These are phyloP conservation scores for Allium cepa DNA, from an alignment of 106 monocot species.

Conservation along the genomic window DNA sequence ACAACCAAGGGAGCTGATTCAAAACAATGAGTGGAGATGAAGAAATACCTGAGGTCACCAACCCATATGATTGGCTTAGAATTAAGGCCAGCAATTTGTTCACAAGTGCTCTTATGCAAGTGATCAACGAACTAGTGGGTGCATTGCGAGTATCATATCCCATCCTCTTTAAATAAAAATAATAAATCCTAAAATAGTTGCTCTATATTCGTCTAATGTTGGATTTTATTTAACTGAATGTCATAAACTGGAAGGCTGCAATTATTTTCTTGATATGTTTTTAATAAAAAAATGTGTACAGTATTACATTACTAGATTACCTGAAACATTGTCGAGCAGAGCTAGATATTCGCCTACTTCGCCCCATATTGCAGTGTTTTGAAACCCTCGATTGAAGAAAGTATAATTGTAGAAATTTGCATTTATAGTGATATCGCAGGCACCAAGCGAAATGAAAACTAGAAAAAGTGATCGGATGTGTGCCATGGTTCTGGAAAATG, in stretches of 20 bases:
- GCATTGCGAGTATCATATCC: too few species aligned
- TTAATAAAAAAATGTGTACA: not conserved
- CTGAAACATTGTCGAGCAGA: slow-evolving; percentile 28
- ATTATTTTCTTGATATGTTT: too few species aligned
- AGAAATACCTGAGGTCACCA: slow-evolving; percentile 49
- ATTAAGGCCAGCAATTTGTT: slow-evolving; percentile 44
- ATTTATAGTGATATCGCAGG: not conserved
- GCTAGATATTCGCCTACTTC: slow-evolving; percentile 23
- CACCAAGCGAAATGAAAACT: slow-evolving; percentile 4
- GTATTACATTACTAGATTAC: slow-evolving; percentile 12
- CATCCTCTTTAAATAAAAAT: too few species aligned
- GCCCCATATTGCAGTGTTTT: slow-evolving; percentile 29
- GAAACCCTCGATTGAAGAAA: slow-evolving; percentile 28
- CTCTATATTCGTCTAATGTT: too few species aligned
- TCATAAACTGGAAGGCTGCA: too few species aligned
- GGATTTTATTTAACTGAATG: too few species aligned
- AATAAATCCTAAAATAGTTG: too few species aligned
- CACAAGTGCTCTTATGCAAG: slow-evolving; percentile 57
- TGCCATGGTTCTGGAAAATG: slow-evolving; percentile 3
- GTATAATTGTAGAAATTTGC: slow-evolving; percentile 28
- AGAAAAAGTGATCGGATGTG: slow-evolving; percentile 2
- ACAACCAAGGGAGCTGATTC: too few species aligned
- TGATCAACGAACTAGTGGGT: too few species aligned
- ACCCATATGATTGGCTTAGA: slow-evolving; percentile 47
- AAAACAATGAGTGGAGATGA: too few species aligned